Evolutionary conservation across 441 rosid species (phyloP).

Genomic region (Gossypium lobatum): DNA sequence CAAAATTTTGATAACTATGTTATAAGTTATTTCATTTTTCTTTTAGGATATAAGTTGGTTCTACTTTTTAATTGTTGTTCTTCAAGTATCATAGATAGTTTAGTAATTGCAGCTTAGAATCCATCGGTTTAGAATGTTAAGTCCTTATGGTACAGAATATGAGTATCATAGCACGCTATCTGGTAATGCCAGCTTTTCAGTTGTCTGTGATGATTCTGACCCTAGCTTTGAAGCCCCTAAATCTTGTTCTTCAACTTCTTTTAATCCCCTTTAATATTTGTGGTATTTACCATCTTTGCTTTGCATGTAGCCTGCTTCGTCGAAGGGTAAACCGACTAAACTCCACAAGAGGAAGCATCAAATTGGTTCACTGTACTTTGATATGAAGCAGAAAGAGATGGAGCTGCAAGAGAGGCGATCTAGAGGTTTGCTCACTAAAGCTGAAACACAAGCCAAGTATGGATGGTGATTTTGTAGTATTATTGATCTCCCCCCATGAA

Average conservation of each 20-base stretch:
- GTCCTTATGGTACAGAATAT: neutral
- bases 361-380: slow-evolving; percentile 63
- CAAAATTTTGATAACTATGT: neutral
- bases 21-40: neutral
- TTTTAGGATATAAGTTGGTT: neutral
- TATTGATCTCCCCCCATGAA: neutral
- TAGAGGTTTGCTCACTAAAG: slow-evolving; percentile 73
- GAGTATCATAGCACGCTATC: neutral
- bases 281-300: neutral
- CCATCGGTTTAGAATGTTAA: neutral
- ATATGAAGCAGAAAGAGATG: slow-evolving; percentile 84
- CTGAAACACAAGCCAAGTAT: slow-evolving; percentile 86
- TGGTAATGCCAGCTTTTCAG: neutral
- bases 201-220: neutral
- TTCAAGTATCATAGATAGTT: neutral
- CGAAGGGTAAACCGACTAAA: slow-evolving; percentile 79
- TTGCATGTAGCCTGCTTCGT: slow-evolving; percentile 56
- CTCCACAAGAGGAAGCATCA: slow-evolving; percentile 99
- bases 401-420: slow-evolving; percentile 81
- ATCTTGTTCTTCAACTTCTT: neutral
- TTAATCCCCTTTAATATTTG: neutral
- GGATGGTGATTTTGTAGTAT: slow-evolving; percentile 60
- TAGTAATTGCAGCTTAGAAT: neutral
- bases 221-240: neutral
- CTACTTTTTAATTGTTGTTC: neutral